phyloP scores from a whole-genome alignment of 2,329 filamentous ascomycete species.

The Microthyrium microscopicum region DNA sequence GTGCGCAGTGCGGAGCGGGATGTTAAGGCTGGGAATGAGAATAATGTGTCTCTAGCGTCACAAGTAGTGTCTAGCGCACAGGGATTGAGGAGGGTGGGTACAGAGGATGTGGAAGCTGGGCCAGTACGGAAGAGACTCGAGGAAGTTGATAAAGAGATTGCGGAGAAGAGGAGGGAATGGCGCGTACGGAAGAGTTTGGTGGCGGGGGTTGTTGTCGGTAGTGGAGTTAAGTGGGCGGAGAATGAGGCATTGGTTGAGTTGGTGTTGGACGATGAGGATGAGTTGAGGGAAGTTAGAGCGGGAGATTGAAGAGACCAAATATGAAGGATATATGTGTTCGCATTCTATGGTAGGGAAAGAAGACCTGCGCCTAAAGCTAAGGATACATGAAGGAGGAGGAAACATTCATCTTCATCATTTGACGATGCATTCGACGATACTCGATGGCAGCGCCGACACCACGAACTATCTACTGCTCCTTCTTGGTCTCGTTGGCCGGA shows the following conservation, averaged over 20 bases:
- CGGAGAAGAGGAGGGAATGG: conserved; percentile 48
- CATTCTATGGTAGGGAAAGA: too few species aligned
- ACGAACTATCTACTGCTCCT: conserved; percentile 11
- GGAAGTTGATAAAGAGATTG: conserved; percentile 41
- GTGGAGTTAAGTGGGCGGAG: conserved; percentile 65
- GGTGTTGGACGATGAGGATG: conserved; percentile 50
- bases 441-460: too few species aligned
- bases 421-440: too few species aligned
- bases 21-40: conserved; percentile 32
- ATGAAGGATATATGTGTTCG: too few species aligned
- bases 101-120: conserved; percentile 36
- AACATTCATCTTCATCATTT: too few species aligned
- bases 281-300: conserved; percentile 15
- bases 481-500: conserved; percentile 19
- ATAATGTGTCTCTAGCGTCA: conserved; percentile 32
- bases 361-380: too few species aligned
- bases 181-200: conserved; percentile 61
- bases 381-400: too few species aligned
- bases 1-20: neutral
- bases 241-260: conserved; percentile 51
- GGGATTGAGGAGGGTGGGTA: conserved; percentile 35
- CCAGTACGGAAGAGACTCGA: conserved; percentile 39
- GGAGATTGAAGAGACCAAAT: too few species aligned
- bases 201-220: conserved; percentile 64
- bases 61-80: conserved; percentile 46